Evolutionary conservation across 2,329 filamentous ascomycete genomes (phyloP).

Genomic region (Aureobasidium subglaciale): DNA sequence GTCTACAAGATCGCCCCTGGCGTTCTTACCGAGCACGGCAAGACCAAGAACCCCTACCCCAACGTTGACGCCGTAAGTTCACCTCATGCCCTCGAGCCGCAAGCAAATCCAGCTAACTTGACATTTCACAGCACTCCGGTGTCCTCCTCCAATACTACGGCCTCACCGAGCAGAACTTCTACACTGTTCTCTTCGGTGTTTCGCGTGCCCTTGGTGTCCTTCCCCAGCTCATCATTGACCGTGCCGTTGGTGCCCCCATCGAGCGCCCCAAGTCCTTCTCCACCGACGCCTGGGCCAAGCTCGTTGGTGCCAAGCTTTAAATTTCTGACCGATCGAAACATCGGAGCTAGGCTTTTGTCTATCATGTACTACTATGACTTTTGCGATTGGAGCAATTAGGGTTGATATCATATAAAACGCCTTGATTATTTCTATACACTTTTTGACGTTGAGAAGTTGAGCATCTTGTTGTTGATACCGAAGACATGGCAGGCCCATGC

Average conservation of each 20-base stretch:
- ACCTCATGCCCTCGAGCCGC: neutral
- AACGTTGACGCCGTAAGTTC: slow-evolving; percentile 76
- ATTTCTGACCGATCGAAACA: slow-evolving; percentile 14
- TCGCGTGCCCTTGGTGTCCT: slow-evolving; percentile 97
- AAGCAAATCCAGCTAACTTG: slow-evolving; percentile 13
- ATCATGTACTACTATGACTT: slow-evolving; percentile 14
- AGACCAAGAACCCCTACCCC: slow-evolving; percentile 99
- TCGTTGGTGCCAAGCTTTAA: slow-evolving; percentile 86
- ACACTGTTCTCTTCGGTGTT: slow-evolving; percentile 99
- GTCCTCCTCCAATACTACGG: slow-evolving; percentile 99
- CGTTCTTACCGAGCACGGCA: slow-evolving; percentile 98
- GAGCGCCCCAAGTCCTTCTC: slow-evolving; percentile 99
- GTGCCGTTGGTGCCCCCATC: slow-evolving; percentile 90
- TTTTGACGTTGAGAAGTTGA: neutral
- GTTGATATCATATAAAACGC: slow-evolving; percentile 14
- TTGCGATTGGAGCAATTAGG: slow-evolving; percentile 14
- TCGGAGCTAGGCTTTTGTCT: slow-evolving; percentile 1
- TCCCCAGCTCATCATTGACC: slow-evolving; percentile 99
- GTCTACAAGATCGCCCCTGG: slow-evolving; percentile 99
- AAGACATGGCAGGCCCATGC: neutral
- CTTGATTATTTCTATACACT: slow-evolving; percentile 4
- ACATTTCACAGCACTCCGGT: slow-evolving; percentile 65
- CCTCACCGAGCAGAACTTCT: slow-evolving; percentile 97
- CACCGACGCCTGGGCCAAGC: slow-evolving; percentile 92
- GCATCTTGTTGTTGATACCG: neutral